Evolutionary conservation across 2,329 filamentous ascomycete species (phyloP), one percentile per base, ranked within the genome.

Genomic region (Sphaerulina vaccinii): DNA sequence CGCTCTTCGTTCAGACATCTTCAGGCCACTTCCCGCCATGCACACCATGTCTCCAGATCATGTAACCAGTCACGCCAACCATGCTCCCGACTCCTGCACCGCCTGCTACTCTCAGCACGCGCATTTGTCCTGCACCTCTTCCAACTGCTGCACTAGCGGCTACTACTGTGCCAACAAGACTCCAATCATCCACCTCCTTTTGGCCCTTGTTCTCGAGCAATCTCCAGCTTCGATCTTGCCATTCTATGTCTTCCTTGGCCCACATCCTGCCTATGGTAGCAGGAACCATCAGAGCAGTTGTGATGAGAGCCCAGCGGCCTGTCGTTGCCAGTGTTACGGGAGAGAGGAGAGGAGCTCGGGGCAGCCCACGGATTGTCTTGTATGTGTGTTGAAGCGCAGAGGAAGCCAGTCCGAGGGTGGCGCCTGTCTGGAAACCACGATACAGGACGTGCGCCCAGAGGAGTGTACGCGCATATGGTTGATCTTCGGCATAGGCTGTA

Each of bases 161-260:
- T 4, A 51, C 21, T 32, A 62, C 68, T 58, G 75, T 75, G 0
- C 75, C 78, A 0, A 65, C 70, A 15, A 76, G 71, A 16, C 75
- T 78, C 73, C 75, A 82, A 60, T 80, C 79, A 62, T 85, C 82
- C 42, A 73, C 75, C 59, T 79, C 73, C 0, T 79, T 62, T 71
- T 87, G 82, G 0, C 79, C 76, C 35, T 68, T 65, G 56, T 80
- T 85, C 68, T 79, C 79, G 37, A 83, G 59, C 43, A 87, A 62
- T 23, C 83, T 71, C 82, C 83, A 86, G 50, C 77, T 76, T 15
- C 84, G 73, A 63, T 86, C 83, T 61, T 78, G 69, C 83, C 83
- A 86, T 66, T 86, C 82, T 24, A 86, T 80, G 35, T 77, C 72
- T 58, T 81, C 75, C 13, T 74, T 72, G 0, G 78, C 80, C 47